Evolutionary conservation across 352 stramenopile species (phyloP), one percentile per base, ranked within the genome.

Genomic region (Discostella stelligera): DNA sequence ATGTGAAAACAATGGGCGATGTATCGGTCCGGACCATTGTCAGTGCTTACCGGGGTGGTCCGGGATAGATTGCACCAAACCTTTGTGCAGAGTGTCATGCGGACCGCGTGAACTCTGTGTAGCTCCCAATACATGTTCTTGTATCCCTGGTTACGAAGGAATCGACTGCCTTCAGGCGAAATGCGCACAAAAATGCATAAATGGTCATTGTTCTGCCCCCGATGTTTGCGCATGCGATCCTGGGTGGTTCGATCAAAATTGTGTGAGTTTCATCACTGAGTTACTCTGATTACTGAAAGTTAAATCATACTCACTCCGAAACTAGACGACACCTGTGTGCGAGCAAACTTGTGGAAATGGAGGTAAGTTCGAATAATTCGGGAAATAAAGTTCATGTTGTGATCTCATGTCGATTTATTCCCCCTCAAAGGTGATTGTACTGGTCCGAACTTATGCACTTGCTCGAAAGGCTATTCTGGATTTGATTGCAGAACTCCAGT

Each of bases 171-270:
- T 71, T 0, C 90, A 87, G 14, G 79, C 96, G 7, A 84, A 91
- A 5, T 99, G 96, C 69, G 93, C 92, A 7, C 96, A 99, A 77
- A 77, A 37, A 0, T 99, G 96, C 81, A 65, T 77, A 13, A 94
- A 98, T 70, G 91, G 95, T 1, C 41, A 55, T 21, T 98, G 96
- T 71, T 89, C 85, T 1, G 94, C 94, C 5, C 96, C 96, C 0
- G 96, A 98, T 77, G 98, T 95, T 1, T 99, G 96, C 70, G 62
- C 79, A 1, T 99, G 96, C 76, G 39, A 72, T 9, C 62, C 67
- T 6, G 96, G 96, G 0, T 99, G 96, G 96, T 98, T 98, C 71
- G 96, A 98, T 70, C 64, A 94, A 0, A 98, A 98, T 79, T 99
- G 96, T 80, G 66, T 74, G 54, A 74, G 66, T 74, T 63, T 13